phyloP scores from a whole-genome alignment of 2,329 filamentous ascomycete genomes.

The Arachnomyces sp. region DNA sequence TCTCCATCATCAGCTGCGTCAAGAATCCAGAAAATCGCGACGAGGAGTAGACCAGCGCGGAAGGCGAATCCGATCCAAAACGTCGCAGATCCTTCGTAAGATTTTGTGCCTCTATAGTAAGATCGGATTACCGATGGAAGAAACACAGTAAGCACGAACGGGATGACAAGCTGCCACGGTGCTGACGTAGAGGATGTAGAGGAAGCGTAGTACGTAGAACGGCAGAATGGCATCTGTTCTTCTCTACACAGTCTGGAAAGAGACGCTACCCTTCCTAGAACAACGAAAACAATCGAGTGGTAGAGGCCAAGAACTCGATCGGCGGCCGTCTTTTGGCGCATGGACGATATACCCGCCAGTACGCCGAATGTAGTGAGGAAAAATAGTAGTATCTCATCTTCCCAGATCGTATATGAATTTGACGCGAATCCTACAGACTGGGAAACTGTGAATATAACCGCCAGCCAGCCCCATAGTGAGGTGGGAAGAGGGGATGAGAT shows the following conservation, averaged over 20 bases:
- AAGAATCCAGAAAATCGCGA: slow-evolving; percentile 77
- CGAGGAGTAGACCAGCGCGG: slow-evolving; percentile 65
- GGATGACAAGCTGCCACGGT: slow-evolving; percentile 77
- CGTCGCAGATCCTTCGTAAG: slow-evolving; percentile 78
- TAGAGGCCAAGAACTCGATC: slow-evolving; percentile 73
- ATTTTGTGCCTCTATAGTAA: slow-evolving; percentile 74
- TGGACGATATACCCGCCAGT: slow-evolving; percentile 64
- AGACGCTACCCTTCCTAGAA: slow-evolving; percentile 71
- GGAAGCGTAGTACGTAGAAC: slow-evolving; percentile 91
- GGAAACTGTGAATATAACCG: slow-evolving; percentile 69
- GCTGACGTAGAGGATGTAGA: slow-evolving; percentile 87
- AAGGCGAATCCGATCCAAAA: slow-evolving; percentile 78
- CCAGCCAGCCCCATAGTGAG: slow-evolving; percentile 84
- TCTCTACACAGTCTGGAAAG: slow-evolving; percentile 90
- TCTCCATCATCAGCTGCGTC: slow-evolving; percentile 72
- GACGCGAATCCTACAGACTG: slow-evolving; percentile 93
- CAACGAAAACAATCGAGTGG: slow-evolving; percentile 75
- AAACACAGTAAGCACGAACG: slow-evolving; percentile 62
- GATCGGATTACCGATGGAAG: slow-evolving; percentile 74
- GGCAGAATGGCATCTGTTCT: slow-evolving; percentile 96
- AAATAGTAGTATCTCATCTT: slow-evolving; percentile 88
- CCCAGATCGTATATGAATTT: slow-evolving; percentile 98
- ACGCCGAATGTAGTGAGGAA: slow-evolving; percentile 84
- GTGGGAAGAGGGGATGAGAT: slow-evolving; percentile 55
- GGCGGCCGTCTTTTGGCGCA: slow-evolving; percentile 59